Percentiles rank a stretch among this genome's conserved stretches.
phyloP scores from a whole-genome alignment of 2,329 filamentous ascomycete genomes.

The Tolypocladium cylindrosporum region DNA sequence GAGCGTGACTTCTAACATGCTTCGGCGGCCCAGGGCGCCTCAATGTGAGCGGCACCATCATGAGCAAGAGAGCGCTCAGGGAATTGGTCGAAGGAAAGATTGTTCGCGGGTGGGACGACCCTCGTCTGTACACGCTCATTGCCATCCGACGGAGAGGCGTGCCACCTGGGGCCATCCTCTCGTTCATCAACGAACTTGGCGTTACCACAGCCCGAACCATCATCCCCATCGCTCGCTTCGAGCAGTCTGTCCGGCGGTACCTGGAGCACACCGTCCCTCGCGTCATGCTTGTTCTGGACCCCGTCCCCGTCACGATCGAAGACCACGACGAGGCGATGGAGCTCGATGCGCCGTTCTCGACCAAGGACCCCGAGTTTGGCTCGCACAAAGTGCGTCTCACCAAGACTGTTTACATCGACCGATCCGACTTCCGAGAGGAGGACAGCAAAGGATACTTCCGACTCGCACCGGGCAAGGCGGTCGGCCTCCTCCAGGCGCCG shows the following conservation, averaged over 20 bases:
- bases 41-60: conserved; percentile 76
- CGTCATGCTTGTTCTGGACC: conserved; percentile 82
- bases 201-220: conserved; percentile 74
- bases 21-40: conserved; percentile 11
- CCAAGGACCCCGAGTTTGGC: conserved; percentile 64
- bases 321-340: conserved; percentile 52
- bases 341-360: conserved; percentile 68
- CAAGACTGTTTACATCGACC: conserved; percentile 76
- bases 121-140: conserved; percentile 82
- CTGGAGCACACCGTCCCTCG: conserved; percentile 82
- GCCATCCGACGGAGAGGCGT: conserved; percentile 76
- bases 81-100: conserved; percentile 66
- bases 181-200: conserved; percentile 84
- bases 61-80: conserved; percentile 77
- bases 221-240: conserved; percentile 75
- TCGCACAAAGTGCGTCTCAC: conserved; percentile 55
- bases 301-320: conserved; percentile 72
- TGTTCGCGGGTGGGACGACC: conserved; percentile 86
- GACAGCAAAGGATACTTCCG: conserved; percentile 72
- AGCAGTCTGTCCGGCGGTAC: conserved; percentile 75
- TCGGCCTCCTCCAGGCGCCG: conserved; percentile 64
- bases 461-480: conserved; percentile 65
- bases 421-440: conserved; percentile 66
- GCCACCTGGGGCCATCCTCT: conserved; percentile 77
- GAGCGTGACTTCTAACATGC: neutral